A percentile compares a stretch with the other conserved stretches of the same genome.
phyloP scores from a whole-genome alignment of 495 filamentous ascomycete genomes.

The Melanomma pulvis-pyrius region DNA sequence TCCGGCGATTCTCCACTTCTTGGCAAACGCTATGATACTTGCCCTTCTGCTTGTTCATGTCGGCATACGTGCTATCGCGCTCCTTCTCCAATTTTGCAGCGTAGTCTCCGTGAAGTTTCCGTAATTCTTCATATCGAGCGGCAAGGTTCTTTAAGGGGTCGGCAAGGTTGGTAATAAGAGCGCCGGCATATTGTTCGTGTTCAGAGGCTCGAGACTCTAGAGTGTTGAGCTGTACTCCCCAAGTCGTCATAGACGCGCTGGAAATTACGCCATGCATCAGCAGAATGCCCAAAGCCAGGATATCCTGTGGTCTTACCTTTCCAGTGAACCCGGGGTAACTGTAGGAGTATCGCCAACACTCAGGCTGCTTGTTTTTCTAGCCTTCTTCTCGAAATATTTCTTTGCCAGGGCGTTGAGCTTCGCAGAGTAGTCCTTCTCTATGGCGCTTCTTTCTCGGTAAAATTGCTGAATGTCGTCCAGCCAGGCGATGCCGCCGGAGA shows the following conservation, averaged over 20 bases:
- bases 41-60: constrained; percentile 86
- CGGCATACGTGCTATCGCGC: constrained; percentile 77
- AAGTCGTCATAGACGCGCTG: constrained; percentile 91
- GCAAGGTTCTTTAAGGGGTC: constrained; percentile 77
- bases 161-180: constrained; percentile 75
- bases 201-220: constrained; percentile 86
- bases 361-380: constrained; percentile 81
- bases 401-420: constrained; percentile 86
- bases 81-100: constrained; percentile 87
- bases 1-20: constrained; percentile 90
- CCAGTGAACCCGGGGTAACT: constrained; percentile 92
- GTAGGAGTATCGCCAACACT: constrained; percentile 93
- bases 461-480: constrained; percentile 96
- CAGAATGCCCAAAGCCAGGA: background rate
- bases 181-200: constrained; percentile 78
- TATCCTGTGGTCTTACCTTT: constrained; percentile 59
- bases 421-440: constrained; percentile 94
- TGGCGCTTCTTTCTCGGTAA: constrained; percentile 88
- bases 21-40: constrained; percentile 93
- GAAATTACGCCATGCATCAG: constrained; percentile 1
- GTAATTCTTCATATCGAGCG: constrained; percentile 81
- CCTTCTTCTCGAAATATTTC: constrained; percentile 96
- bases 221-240: constrained; percentile 88
- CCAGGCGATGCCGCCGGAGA: constrained; percentile 85
- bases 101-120: constrained; percentile 88